Base-by-base conservation (phyloP, 257 asterid species). In the Solanum peruvianum region DNA sequence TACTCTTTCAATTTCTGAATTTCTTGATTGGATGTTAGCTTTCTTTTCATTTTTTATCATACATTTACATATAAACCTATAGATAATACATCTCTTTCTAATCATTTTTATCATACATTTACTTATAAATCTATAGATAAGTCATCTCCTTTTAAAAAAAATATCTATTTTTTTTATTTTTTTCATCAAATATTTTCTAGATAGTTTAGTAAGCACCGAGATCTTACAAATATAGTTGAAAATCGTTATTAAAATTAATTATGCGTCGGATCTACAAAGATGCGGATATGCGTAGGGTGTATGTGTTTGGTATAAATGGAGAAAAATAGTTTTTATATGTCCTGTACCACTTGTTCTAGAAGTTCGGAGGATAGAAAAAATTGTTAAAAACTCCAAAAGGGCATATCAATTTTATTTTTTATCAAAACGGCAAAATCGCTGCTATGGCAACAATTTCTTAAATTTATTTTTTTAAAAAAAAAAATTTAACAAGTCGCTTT, bases 21-120 rank as follows among this genome's bases (percentile, higher is more conserved):
- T 52, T 33, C 44, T 73, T 95, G 98, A 98, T 67, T 94, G 97
- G 15, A 9, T 33, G 9, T 4, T 6, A 66, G 20, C 37, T 66
- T 66, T 66, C 21, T 27, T 14, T 60, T 60, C n/a, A 21, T 21
- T 21, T 10, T 4, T 12, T 58, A 58, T 58, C 27, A 5, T 20
- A 3, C 12, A 21, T 12, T 58, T 21, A 21, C 12, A 3, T 20
- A 58, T 12, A 58, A 58, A 58, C 21, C 8, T 58, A 8, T 58
- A 21, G 66, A 6, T 6, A 66, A 14, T 25, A 25, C 35, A 25
- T 66, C 4, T 25, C 35, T 8, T 64, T 64, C 14, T 66, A 66
- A 33, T 60, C n/a, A 21, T 60, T 10, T 37, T 37, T 37, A 37
- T 37, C 39, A 37, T 37, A 0, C 39, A 37, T 37, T 37, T 37